These are phyloP conservation scores for Aspergillus sp. DNA, from an alignment of 2,329 filamentous ascomycete species.

Conservation along the genomic window DNA sequence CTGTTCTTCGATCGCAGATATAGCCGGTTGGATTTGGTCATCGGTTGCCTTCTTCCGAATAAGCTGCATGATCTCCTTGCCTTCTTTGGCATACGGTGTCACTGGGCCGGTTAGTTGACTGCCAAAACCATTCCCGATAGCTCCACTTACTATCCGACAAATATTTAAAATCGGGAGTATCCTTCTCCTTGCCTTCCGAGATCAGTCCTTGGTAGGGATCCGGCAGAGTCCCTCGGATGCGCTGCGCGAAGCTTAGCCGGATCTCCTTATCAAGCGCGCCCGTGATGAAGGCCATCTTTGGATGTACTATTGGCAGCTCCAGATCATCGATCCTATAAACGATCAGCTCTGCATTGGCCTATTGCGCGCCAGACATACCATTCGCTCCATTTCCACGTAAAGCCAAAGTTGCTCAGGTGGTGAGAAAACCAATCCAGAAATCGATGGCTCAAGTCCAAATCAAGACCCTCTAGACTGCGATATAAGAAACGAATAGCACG, in stretches of 20 bases:
- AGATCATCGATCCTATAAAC: constrained; percentile 63
- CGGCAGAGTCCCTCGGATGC: constrained; percentile 88
- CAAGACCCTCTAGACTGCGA: constrained; percentile 69
- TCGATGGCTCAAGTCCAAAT: constrained; percentile 74
- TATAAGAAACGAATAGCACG: constrained; percentile 89
- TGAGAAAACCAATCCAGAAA: constrained; percentile 98
- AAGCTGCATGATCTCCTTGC: constrained; percentile 68
- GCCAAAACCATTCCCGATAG: neutral
- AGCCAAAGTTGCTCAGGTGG: constrained; percentile 96
- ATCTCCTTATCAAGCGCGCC: constrained; percentile 95
- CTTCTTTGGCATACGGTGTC: constrained; percentile 73
- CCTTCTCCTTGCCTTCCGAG: constrained; percentile 78
- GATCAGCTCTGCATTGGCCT: constrained; percentile 8
- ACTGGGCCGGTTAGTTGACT: constrained; percentile 37
- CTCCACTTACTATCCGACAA: constrained; percentile 55
- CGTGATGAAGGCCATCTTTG: constrained; percentile 85
- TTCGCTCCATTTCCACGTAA: constrained; percentile 98
- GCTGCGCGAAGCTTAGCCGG: constrained; percentile 86
- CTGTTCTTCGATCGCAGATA: constrained; percentile 71
- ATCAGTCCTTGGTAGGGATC: constrained; percentile 74
- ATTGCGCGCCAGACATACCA: constrained; percentile 50
- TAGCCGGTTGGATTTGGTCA: constrained; percentile 72
- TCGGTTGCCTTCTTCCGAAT: constrained; percentile 77
- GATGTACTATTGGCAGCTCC: constrained; percentile 63
- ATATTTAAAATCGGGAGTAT: constrained; percentile 94